Evolutionary conservation across 148 eudicot species (phyloP).

Genomic region (Camellia sinensis): DNA sequence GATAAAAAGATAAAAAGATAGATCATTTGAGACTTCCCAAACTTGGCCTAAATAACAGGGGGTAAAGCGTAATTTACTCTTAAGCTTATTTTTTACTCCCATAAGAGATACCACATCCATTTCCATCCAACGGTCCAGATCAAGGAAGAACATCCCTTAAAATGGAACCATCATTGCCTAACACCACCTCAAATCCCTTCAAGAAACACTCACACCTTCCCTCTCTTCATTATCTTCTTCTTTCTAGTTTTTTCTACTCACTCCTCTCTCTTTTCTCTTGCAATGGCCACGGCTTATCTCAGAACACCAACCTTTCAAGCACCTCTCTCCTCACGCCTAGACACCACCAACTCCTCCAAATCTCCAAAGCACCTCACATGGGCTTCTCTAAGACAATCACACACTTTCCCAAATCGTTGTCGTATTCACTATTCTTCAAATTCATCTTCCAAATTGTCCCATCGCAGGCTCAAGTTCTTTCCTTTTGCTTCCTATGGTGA

Average conservation of each 20-base stretch:
- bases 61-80: too few species aligned
- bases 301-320: conserved; percentile 24
- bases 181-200: not conserved
- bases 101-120: too few species aligned
- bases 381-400: conserved; percentile 15
- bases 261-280: not conserved
- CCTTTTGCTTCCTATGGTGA: conserved; percentile 32
- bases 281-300: conserved; percentile 33
- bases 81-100: fast-evolving
- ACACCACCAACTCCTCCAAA: conserved; percentile 12
- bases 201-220: not conserved
- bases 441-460: conserved; percentile 13
- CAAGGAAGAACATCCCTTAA: not conserved
- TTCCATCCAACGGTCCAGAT: too few species aligned
- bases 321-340: conserved; percentile 20
- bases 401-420: conserved; percentile 5
- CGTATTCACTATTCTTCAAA: conserved; percentile 8
- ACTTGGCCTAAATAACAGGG: too few species aligned
- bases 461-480: conserved; percentile 1
- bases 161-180: not conserved
- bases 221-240: not conserved
- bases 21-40: too few species aligned
- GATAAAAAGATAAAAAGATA: too few species aligned
- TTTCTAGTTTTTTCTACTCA: not conserved
- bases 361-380: conserved; percentile 12